phyloP scores from a whole-genome alignment of 257 asterid species.

The Capsicum rhomboideum region DNA sequence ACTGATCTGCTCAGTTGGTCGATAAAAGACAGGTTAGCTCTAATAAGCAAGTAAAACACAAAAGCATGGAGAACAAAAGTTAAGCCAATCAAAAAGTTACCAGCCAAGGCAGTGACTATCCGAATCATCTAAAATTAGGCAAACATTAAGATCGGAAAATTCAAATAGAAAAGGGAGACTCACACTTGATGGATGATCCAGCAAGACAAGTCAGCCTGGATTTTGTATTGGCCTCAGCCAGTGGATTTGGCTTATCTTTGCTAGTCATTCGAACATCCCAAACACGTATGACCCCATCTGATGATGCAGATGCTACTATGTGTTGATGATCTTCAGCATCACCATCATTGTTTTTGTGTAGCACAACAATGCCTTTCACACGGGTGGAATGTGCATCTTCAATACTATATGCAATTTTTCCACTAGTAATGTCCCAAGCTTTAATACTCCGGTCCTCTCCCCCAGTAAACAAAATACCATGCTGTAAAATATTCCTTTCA shows the following conservation, averaged over 20 bases:
- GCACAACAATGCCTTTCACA: constrained; percentile 74
- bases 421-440: constrained; percentile 81
- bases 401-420: constrained; percentile 61
- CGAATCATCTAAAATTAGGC: background rate
- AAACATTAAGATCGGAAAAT: background rate
- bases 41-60: background rate
- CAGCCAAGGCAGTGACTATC: background rate
- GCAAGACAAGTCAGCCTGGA: constrained; percentile 97
- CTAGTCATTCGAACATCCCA: constrained; percentile 81
- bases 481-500: constrained; percentile 32
- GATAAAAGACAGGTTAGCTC: background rate
- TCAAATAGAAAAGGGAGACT: constrained; percentile 15
- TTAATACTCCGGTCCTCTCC: constrained; percentile 77
- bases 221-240: constrained; percentile 65
- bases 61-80: background rate
- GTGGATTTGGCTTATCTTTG: constrained; percentile 43
- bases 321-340: constrained; percentile 51
- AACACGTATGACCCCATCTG: constrained; percentile 85
- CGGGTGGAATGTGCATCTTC: constrained; percentile 86
- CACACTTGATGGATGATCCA: constrained; percentile 74
- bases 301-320: constrained; percentile 83
- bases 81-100: background rate
- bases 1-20: background rate
- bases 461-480: constrained; percentile 74
- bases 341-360: constrained; percentile 34